Evolutionary conservation across 441 rosid species (phyloP).

Genomic region (Euphorbia celastroides): DNA sequence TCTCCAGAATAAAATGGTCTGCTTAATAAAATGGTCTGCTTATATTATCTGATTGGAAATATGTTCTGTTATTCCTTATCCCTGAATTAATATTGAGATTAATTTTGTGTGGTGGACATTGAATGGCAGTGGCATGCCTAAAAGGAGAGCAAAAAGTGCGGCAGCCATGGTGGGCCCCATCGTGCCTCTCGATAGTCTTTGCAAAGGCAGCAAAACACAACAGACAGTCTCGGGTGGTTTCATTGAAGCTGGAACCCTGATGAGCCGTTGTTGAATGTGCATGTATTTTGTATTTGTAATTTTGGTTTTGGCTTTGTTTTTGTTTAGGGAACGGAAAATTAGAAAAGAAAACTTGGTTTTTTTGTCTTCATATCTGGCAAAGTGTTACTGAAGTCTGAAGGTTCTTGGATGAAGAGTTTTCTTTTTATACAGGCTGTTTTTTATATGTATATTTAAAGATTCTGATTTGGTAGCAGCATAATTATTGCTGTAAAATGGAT

Average conservation of each 20-base stretch:
- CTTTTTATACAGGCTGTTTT: conserved; percentile 19
- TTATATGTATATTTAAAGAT: conserved; percentile 12
- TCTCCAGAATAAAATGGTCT: not conserved
- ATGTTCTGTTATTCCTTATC: too few species aligned
- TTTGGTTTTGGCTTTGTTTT: conserved; percentile 34
- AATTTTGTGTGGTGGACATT: conserved; percentile 12
- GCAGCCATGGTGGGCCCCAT: conserved; percentile 98
- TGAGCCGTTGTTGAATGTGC: conserved; percentile 35
- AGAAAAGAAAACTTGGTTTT: conserved; percentile 17
- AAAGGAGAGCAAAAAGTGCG: conserved; percentile 97
- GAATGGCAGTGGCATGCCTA: conserved; percentile 82
- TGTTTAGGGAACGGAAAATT: conserved; percentile 24
- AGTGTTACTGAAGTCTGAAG: conserved; percentile 22
- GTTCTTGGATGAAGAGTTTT: conserved; percentile 45
- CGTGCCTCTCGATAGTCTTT: conserved; percentile 75
- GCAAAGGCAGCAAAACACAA: conserved; percentile 85
- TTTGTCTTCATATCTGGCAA: conserved; percentile 27
- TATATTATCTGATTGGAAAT: too few species aligned
- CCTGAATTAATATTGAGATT: not conserved
- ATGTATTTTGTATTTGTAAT: conserved; percentile 52
- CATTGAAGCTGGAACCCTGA: conserved; percentile 96
- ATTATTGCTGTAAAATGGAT: conserved; percentile 24
- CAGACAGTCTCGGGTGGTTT: conserved; percentile 93
- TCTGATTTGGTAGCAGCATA: conserved; percentile 28
- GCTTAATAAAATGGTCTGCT: too few species aligned